Evolutionary conservation across 352 stramenopile genomes (phyloP).

Genomic region (Phytophthora pini): DNA sequence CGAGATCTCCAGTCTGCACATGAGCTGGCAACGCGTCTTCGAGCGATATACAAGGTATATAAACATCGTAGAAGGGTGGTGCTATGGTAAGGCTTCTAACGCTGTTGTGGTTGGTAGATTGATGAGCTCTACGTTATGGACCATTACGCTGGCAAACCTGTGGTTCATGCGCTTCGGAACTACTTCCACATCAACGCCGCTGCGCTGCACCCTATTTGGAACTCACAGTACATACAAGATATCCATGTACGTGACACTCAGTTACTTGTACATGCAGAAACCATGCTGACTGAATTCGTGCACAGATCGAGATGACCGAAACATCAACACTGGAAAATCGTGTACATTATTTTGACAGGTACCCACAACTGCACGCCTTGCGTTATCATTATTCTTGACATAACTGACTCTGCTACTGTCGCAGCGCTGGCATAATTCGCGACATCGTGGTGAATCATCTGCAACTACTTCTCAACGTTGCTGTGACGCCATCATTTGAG

Average conservation of each 20-base stretch:
- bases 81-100: not conserved
- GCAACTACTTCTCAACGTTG: conserved; percentile 58
- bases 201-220: conserved; percentile 42
- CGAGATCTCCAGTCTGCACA: conserved; percentile 58
- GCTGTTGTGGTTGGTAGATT: conserved; percentile 28
- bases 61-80: not conserved
- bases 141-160: conserved; percentile 84
- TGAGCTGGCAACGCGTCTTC: conserved; percentile 48
- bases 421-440: conserved; percentile 73
- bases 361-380: not conserved
- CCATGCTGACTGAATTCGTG: too few relatives aligned
- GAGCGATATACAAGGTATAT: conserved; percentile 44
- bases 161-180: conserved; percentile 56
- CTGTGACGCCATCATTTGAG: conserved; percentile 44
- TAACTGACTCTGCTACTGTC: not conserved
- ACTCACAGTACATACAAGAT: conserved; percentile 23
- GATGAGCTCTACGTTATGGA: conserved; percentile 88
- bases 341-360: conserved; percentile 77
- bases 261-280: too few relatives aligned
- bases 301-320: conserved; percentile 74
- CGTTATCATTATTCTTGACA: not conserved
- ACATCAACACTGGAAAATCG: conserved; percentile 65
- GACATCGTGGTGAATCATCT: conserved; percentile 89
- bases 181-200: conserved; percentile 64
- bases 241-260: conserved; percentile 25